A percentile compares a stretch with the other conserved stretches of the same genome.
Evolutionary conservation across 495 filamentous ascomycete genomes (phyloP).

Genomic region (Penicillium canescens): DNA sequence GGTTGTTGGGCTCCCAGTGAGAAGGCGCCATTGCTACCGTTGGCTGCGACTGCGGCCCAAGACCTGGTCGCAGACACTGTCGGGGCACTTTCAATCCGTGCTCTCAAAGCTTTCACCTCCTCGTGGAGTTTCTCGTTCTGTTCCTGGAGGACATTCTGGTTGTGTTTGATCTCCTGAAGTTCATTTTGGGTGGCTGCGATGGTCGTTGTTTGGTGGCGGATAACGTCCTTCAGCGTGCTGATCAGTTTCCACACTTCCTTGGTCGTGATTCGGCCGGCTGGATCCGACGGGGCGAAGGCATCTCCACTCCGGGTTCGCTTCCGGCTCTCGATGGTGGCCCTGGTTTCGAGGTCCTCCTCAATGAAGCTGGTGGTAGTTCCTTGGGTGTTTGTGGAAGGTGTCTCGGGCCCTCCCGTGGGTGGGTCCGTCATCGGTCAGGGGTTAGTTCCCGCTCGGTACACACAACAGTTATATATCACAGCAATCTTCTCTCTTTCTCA

Average conservation of each 20-base stretch:
- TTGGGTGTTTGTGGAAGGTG: no score
- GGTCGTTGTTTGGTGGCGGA: slow-evolving; percentile 13
- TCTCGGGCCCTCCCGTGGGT: no score
- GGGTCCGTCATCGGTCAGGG: no score
- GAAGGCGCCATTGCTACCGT: no score
- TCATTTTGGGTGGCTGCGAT: slow-evolving; percentile 14
- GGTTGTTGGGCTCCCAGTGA: slow-evolving; percentile 1
- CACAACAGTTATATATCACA: no score
- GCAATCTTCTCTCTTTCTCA: no score
- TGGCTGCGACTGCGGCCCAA: no score
- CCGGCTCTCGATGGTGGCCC: not conserved
- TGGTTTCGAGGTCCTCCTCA: not conserved
- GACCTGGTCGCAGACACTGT: slow-evolving; percentile 7
- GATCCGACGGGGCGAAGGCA: slow-evolving; percentile 8
- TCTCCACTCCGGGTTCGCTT: slow-evolving; percentile 14
- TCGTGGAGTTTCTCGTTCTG: slow-evolving; percentile 18
- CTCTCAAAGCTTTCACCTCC: slow-evolving; percentile 14
- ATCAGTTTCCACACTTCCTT: no score
- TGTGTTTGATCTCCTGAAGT: no score
- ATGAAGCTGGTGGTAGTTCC: not conserved
- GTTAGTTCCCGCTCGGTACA: no score
- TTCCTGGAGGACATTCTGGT: slow-evolving; percentile 15
- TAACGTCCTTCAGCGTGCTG: slow-evolving; percentile 15
- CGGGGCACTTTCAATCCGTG: slow-evolving; percentile 4
- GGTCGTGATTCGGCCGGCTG: slow-evolving; percentile 19